These are phyloP conservation scores for Trichocladium uniseriatum DNA, from an alignment of 495 filamentous ascomycete genomes.

Conservation along the genomic window DNA sequence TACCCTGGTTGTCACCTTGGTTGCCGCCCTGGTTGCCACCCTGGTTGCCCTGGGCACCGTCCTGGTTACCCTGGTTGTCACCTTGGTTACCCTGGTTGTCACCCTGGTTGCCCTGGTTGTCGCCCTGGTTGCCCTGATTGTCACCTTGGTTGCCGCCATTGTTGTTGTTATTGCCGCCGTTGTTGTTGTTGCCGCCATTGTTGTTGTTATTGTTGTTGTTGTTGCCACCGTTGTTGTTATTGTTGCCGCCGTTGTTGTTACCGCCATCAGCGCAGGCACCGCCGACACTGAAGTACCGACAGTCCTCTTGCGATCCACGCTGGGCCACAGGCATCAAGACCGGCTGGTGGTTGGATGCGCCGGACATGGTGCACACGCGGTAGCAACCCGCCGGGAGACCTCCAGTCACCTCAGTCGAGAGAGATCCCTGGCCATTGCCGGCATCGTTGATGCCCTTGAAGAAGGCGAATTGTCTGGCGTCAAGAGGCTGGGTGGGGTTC, in stretches of 20 bases:
- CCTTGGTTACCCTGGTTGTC: not conserved
- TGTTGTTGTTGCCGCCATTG: slow-evolving; percentile 1
- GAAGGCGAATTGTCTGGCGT: slow-evolving; percentile 53
- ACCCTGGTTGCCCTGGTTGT: slow-evolving; percentile 10
- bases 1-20: slow-evolving; percentile 5
- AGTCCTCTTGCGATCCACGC: slow-evolving; percentile 66
- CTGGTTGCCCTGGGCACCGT: not conserved
- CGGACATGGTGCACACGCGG: slow-evolving; percentile 62
- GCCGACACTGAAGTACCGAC: slow-evolving; percentile 49
- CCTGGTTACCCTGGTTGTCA: slow-evolving; percentile 1
- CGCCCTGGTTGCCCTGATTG: slow-evolving; percentile 8
- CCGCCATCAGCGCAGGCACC: slow-evolving; percentile 20
- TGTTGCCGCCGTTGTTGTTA: slow-evolving; percentile 18
- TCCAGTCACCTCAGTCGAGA: slow-evolving; percentile 46
- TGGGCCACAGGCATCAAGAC: slow-evolving; percentile 71
- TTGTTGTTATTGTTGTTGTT: slow-evolving; percentile 17
- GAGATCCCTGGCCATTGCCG: slow-evolving; percentile 53
- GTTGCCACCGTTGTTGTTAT: slow-evolving; percentile 16
- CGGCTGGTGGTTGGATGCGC: slow-evolving; percentile 65
- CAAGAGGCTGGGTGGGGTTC: slow-evolving; percentile 44
- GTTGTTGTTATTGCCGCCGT: slow-evolving; percentile 17
- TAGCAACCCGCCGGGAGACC: slow-evolving; percentile 60
- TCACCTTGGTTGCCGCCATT: slow-evolving; percentile 9
- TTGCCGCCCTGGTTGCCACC: slow-evolving; percentile 13
- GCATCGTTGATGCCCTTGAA: slow-evolving; percentile 72